Conservation (phyloP, 352 stramenopile species). For the Globisporangium paroecandrum region DNA sequence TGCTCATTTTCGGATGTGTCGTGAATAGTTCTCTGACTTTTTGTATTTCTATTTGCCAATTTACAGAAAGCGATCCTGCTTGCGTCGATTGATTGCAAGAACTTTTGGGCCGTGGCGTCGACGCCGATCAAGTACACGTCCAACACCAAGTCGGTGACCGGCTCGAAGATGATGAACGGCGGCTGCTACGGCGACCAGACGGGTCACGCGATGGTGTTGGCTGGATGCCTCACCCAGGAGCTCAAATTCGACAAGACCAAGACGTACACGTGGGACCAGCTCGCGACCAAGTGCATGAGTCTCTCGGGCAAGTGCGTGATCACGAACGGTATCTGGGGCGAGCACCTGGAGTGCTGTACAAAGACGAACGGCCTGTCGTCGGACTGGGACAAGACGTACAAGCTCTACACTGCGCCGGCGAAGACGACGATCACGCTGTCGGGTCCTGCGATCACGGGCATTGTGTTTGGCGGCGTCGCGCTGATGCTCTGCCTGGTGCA, state of each 20-base stretch:
- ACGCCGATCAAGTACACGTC: constrained; percentile 64
- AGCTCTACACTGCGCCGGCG: constrained; percentile 57
- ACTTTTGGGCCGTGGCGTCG: constrained; percentile 78
- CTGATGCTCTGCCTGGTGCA: constrained; percentile 75
- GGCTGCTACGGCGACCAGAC: constrained; percentile 66
- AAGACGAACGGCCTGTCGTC: constrained; percentile 40
- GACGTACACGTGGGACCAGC: constrained; percentile 73
- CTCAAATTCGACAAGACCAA: constrained; percentile 71
- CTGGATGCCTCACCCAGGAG: constrained; percentile 65
- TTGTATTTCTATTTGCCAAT: no score
- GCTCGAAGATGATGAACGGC: constrained; percentile 78
- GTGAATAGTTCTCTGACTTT: neutral
- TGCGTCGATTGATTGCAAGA: constrained; percentile 75
- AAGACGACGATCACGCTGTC: constrained; percentile 47
- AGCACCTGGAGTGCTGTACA: constrained; percentile 83
- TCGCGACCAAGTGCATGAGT: constrained; percentile 73
- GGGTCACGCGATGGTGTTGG: constrained; percentile 61
- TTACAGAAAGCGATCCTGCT: constrained; percentile 60
- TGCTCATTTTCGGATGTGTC: neutral
- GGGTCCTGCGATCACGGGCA: constrained; percentile 59
- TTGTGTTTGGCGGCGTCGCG: constrained; percentile 74
- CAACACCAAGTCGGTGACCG: constrained; percentile 61
- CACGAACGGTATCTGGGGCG: constrained; percentile 77
- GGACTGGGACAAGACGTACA: constrained; percentile 66
- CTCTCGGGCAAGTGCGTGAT: constrained; percentile 72